phyloP scores from a whole-genome alignment of 192 early-diverging fungal species.

The Podila epigama region DNA sequence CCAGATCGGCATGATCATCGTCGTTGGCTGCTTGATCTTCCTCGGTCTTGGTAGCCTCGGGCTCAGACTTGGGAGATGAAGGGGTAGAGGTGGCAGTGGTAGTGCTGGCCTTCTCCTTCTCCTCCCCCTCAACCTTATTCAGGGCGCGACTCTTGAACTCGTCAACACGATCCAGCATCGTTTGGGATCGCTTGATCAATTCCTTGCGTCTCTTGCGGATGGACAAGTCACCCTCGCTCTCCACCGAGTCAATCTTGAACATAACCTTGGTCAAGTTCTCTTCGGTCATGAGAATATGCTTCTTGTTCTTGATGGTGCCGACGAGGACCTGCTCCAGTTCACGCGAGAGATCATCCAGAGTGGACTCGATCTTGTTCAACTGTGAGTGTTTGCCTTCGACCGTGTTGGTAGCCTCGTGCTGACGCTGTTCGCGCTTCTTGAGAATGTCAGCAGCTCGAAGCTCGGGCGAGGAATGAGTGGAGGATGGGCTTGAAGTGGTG shows the following conservation, averaged over 20 bases:
- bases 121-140: not conserved
- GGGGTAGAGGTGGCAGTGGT: too few relatives aligned
- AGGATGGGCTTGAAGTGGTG: not conserved
- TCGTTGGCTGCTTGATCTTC: not conserved
- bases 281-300: slow-evolving; percentile 13
- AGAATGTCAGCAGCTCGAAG: slow-evolving; percentile 34
- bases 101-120: not conserved
- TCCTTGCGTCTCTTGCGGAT: slow-evolving; percentile 32
- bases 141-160: slow-evolving; percentile 18
- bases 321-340: slow-evolving; percentile 20
- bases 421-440: slow-evolving; percentile 19
- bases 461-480: slow-evolving; percentile 37
- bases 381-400: slow-evolving; percentile 28
- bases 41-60: not conserved
- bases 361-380: slow-evolving; percentile 28
- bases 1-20: not conserved
- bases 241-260: slow-evolving; percentile 29
- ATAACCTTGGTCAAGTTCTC: slow-evolving; percentile 36
- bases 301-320: slow-evolving; percentile 24
- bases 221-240: slow-evolving; percentile 20
- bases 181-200: slow-evolving; percentile 35
- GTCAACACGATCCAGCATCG: slow-evolving; percentile 23
- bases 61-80: not conserved
- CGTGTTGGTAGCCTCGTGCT: not conserved
- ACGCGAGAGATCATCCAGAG: slow-evolving; percentile 18